Conservation (phyloP, 2,329 filamentous ascomycete genomes). For the Exophiala spinifera region DNA sequence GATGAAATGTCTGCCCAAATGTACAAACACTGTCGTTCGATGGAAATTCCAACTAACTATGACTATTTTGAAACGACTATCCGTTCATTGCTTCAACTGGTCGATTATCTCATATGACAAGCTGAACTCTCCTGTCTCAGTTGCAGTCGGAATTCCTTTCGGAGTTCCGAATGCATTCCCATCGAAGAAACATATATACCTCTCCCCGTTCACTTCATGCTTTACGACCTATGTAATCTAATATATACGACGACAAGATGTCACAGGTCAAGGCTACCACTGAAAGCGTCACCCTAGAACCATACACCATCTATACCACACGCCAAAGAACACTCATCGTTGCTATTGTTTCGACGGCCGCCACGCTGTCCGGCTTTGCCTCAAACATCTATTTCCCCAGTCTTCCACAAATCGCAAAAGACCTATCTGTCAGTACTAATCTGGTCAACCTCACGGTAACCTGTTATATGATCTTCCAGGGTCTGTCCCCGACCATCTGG, state of each 20-base stretch:
- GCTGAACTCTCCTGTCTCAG: neutral
- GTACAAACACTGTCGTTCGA: too few species aligned
- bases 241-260: neutral
- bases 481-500: conserved; percentile 43
- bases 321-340: conserved; percentile 51
- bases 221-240: neutral
- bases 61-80: too few species aligned
- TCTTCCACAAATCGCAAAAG: conserved; percentile 40
- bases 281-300: conserved; percentile 27
- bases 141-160: neutral
- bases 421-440: conserved; percentile 40
- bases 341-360: conserved; percentile 47
- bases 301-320: conserved; percentile 52
- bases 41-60: too few species aligned
- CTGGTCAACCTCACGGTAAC: conserved; percentile 47
- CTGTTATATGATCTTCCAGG: conserved; percentile 46
- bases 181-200: neutral
- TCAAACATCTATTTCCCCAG: conserved; percentile 50
- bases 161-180: conserved; percentile 8
- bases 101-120: too few species aligned
- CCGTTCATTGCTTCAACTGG: too few species aligned
- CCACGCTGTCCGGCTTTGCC: conserved; percentile 49
- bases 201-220: neutral
- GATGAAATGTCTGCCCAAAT: too few species aligned
- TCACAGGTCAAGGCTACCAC: neutral